A percentile compares a stretch with the other conserved stretches of the same genome.
These are phyloP conservation scores for Leucosporidium creatinivorum DNA, from an alignment of 768 basidiomycete species.

Conservation along the genomic window DNA sequence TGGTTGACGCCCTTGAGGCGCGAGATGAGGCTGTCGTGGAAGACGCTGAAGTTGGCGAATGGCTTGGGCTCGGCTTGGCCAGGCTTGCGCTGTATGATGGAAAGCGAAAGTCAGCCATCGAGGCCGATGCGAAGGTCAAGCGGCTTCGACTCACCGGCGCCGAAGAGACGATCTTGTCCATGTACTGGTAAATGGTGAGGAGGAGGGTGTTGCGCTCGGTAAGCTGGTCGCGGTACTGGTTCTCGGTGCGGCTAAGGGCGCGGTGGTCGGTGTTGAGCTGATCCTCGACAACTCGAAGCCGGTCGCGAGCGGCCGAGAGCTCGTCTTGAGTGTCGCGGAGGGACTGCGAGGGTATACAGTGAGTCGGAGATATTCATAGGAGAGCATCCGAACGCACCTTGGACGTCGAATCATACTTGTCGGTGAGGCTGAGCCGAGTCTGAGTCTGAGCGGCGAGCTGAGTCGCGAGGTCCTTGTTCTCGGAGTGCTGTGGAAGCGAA, in stretches of 20 bases:
- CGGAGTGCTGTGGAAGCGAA: slow-evolving; percentile 50
- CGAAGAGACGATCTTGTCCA: slow-evolving; percentile 78
- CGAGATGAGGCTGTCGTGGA: slow-evolving; percentile 87
- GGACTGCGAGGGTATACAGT: slow-evolving; percentile 37
- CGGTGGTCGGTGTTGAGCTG: slow-evolving; percentile 75
- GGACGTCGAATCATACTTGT: slow-evolving; percentile 74
- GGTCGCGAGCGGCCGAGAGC: slow-evolving; percentile 52
- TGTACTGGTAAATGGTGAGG: slow-evolving; percentile 86
- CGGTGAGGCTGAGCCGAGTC: slow-evolving; percentile 71
- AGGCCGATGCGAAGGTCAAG: too few relatives aligned
- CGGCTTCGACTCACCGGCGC: background rate
- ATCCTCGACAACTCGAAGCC: slow-evolving; percentile 65
- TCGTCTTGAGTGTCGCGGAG: slow-evolving; percentile 66
- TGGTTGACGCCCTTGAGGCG: slow-evolving; percentile 76
- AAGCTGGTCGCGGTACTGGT: slow-evolving; percentile 79
- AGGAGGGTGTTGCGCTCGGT: slow-evolving; percentile 88
- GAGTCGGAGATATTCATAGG: background rate
- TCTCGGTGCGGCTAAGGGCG: slow-evolving; percentile 61
- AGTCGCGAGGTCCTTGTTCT: slow-evolving; percentile 69
- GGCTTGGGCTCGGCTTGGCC: slow-evolving; percentile 65
- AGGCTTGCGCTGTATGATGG: slow-evolving; percentile 42
- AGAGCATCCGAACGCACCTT: slow-evolving; percentile 39
- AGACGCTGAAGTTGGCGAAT: slow-evolving; percentile 84
- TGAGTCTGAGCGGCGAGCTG: slow-evolving; percentile 81
- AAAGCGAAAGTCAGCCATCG: background rate